Conservation (phyloP, 176 grass and related monocot species). For the Lolium multiflorum region DNA sequence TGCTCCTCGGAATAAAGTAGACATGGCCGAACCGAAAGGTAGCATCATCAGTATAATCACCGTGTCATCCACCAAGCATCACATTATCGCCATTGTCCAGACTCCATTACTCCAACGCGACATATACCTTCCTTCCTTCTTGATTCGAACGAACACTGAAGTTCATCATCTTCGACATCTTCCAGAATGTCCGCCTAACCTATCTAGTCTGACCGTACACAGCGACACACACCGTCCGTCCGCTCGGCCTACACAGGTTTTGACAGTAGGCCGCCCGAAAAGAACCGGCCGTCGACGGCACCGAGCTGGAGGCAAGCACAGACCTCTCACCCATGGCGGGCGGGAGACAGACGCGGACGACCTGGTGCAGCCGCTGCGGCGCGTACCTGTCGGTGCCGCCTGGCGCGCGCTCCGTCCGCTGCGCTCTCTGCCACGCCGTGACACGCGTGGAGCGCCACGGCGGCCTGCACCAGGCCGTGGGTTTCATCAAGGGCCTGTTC, state of each 20-base stretch:
- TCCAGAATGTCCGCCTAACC: background rate
- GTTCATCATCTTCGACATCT: background rate
- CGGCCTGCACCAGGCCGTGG: constrained; percentile 42
- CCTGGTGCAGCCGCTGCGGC: constrained; percentile 60
- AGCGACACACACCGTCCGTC: too few species aligned
- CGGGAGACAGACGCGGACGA: constrained; percentile 17
- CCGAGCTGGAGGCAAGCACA: background rate
- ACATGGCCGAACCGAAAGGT: constrained; percentile 16
- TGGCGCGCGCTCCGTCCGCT: constrained; percentile 52
- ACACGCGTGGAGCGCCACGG: constrained; percentile 53
- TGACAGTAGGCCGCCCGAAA: background rate
- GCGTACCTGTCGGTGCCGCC: constrained; percentile 43
- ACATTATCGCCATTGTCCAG: background rate
- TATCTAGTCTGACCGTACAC: background rate
- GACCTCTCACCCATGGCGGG: constrained; percentile 45
- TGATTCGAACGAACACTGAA: background rate
- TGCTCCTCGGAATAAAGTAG: constrained; percentile 25
- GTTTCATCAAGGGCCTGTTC: constrained; percentile 66
- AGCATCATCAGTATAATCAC: background rate
- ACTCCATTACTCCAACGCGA: background rate
- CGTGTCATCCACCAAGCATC: background rate
- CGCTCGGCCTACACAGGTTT: background rate
- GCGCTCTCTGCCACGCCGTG: constrained; percentile 56
- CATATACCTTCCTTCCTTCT: background rate
- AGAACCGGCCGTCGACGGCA: background rate